Conservation (phyloP, 495 filamentous ascomycete species). For the Venustampulla echinocandica region DNA sequence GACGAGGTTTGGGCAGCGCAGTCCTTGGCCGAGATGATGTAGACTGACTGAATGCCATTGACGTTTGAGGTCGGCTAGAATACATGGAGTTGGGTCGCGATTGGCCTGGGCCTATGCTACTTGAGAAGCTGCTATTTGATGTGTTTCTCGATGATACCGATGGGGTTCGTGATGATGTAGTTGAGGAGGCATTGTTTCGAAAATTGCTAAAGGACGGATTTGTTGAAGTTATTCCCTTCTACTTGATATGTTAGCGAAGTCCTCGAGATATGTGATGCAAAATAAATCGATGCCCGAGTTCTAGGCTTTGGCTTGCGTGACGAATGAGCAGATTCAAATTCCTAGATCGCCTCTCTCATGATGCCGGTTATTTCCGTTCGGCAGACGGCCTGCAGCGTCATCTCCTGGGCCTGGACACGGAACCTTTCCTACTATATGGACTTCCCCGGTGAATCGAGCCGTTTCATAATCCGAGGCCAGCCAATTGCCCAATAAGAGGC, state of each 20-base stretch:
- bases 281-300: neutral
- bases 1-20: conserved; percentile 36
- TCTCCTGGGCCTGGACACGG: too few species aligned
- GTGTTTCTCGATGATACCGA: conserved; percentile 42
- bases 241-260: conserved; percentile 7
- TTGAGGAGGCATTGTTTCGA: conserved; percentile 16
- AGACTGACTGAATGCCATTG: conserved; percentile 20
- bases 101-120: conserved; percentile 44
- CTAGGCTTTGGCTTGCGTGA: too few species aligned
- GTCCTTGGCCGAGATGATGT: conserved; percentile 19
- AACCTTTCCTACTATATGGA: too few species aligned
- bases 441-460: too few species aligned
- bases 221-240: conserved; percentile 7
- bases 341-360: too few species aligned
- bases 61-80: conserved; percentile 32
- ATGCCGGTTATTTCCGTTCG: too few species aligned
- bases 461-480: too few species aligned
- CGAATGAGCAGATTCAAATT: too few species aligned
- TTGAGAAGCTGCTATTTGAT: conserved; percentile 43
- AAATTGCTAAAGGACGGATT: conserved; percentile 8
- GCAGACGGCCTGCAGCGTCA: too few species aligned
- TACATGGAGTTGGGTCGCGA: conserved; percentile 38
- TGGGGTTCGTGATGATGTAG: conserved; percentile 28
- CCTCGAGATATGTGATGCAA: neutral
- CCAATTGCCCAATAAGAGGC: too few species aligned